Percentiles rank a stretch among this genome's conserved stretches.
Evolutionary conservation across 345 rosid species (phyloP).

Genomic region (Turnera subulata): DNA sequence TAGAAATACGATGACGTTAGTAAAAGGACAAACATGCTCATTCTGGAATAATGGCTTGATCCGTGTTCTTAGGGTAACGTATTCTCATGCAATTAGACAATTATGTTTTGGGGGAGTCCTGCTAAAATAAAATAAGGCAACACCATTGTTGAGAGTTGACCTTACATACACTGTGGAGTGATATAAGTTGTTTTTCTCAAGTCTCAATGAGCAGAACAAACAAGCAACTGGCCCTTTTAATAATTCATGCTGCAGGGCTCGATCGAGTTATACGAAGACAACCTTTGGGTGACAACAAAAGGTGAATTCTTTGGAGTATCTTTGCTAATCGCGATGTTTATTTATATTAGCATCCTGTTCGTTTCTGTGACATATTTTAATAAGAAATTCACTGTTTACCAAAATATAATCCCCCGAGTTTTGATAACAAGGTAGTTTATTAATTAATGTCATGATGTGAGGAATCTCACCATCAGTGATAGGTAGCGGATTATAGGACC

Average conservation of each 20-base stretch:
- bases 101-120: constrained; percentile 12
- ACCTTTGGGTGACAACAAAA: constrained; percentile 7
- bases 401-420: no score
- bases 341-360: background rate
- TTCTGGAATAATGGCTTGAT: constrained; percentile 34
- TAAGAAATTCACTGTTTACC: no score
- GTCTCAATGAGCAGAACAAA: constrained; percentile 20
- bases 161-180: constrained; percentile 14
- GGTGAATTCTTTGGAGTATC: constrained; percentile 12
- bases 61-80: constrained; percentile 26
- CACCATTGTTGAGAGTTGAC: constrained; percentile 35
- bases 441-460: no score
- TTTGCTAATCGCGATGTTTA: background rate
- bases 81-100: constrained; percentile 16
- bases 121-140: constrained; percentile 12
- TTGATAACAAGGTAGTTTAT: no score
- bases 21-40: constrained; percentile 41
- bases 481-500: no score
- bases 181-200: constrained; percentile 11
- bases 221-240: background rate
- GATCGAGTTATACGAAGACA: constrained; percentile 1
- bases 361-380: no score
- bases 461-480: no score
- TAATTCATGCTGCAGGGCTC: no score
- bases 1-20: background rate